Evolutionary conservation across 2,329 filamentous ascomycete species (phyloP).

Genomic region (Cryphonectria parasitica): DNA sequence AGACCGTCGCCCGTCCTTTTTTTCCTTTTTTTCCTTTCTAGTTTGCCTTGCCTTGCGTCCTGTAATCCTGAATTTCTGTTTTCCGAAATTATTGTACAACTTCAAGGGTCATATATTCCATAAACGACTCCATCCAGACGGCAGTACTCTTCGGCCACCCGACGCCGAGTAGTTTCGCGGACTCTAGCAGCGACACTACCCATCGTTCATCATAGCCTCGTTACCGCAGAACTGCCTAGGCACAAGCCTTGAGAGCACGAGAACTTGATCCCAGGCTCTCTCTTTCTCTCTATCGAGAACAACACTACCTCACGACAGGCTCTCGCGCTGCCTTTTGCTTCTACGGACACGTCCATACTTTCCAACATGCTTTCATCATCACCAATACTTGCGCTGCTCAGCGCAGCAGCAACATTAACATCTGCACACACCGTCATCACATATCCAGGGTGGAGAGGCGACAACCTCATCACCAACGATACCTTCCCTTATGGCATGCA

Average conservation of each 20-base stretch:
- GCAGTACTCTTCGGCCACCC: not conserved
- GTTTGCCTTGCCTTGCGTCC: slow-evolving; percentile 1
- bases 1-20: slow-evolving; percentile 18
- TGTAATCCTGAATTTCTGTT: not conserved
- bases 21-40: not conserved
- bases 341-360: slow-evolving; percentile 10
- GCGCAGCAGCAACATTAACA: slow-evolving; percentile 52
- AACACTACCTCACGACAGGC: not conserved
- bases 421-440: slow-evolving; percentile 81
- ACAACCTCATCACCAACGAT: slow-evolving; percentile 80
- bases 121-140: not conserved
- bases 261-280: not conserved
- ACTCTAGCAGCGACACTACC: not conserved
- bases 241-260: not conserved
- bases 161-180: not conserved
- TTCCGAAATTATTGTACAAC: not conserved
- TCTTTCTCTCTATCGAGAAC: not conserved
- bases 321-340: not conserved
- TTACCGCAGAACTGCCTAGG: not conserved
- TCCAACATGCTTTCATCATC: slow-evolving; percentile 52
- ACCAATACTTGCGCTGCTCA: slow-evolving; percentile 45
- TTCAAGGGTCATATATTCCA: not conserved
- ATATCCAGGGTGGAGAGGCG: slow-evolving; percentile 85
- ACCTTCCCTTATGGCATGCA: slow-evolving; percentile 89
- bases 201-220: not conserved